phyloP scores from a whole-genome alignment of 2,329 filamentous ascomycete genomes.

The Talaromyces sp. region DNA sequence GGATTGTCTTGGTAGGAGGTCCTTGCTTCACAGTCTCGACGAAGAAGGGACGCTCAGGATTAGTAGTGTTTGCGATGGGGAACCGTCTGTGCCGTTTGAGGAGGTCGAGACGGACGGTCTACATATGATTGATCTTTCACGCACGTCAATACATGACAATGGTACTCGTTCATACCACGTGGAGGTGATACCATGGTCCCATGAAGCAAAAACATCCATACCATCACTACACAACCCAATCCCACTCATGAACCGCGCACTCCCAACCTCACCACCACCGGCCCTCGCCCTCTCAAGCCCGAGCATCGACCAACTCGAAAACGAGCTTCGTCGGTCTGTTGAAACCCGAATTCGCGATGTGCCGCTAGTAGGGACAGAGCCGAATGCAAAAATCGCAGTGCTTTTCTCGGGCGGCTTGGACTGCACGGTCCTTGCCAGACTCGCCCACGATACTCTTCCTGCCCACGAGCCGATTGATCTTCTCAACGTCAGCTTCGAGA shows the following conservation, averaged over 20 bases:
- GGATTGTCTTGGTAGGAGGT: constrained; percentile 81
- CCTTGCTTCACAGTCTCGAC: constrained; percentile 57
- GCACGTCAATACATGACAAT: constrained; percentile 1
- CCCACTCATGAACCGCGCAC: constrained; percentile 37
- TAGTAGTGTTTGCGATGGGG: constrained; percentile 62
- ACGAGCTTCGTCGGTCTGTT: constrained; percentile 57
- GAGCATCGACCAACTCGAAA: constrained; percentile 49
- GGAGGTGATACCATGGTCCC: constrained; percentile 13
- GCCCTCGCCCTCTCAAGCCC: constrained; percentile 35
- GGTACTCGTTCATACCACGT: background rate
- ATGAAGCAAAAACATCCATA: background rate
- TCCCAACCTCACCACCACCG: constrained; percentile 24
- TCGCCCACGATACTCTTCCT: constrained; percentile 72
- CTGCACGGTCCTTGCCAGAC: constrained; percentile 77
- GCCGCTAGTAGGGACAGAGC: constrained; percentile 48
- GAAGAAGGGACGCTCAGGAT: constrained; percentile 51
- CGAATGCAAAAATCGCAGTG: constrained; percentile 56
- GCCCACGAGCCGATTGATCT: constrained; percentile 68
- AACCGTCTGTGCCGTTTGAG: constrained; percentile 50
- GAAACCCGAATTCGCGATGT: constrained; percentile 60
- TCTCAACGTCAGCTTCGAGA: constrained; percentile 95
- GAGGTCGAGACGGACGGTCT: constrained; percentile 85
- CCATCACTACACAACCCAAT: constrained; percentile 32
- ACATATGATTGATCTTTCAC: constrained; percentile 58
- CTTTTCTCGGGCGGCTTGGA: constrained; percentile 94